Evolutionary conservation across 352 stramenopile species (phyloP), one percentile per base, ranked within the genome.

Genomic region (Globisporangium solare): DNA sequence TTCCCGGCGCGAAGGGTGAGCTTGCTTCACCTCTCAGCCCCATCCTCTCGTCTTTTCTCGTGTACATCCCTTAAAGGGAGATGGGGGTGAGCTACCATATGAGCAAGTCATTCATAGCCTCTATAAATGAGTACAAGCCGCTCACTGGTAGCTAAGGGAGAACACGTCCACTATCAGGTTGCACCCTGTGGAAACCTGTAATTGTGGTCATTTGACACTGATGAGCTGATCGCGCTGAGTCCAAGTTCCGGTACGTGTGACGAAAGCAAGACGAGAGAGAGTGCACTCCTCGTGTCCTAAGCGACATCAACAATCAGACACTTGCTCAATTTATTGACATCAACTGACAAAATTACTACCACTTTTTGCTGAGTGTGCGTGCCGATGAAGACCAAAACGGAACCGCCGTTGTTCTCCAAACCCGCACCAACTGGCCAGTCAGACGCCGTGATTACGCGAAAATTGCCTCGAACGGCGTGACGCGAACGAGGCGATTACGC

Each of bases 191-290:
- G 35, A 15, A 56, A 10, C 2, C 42, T 1, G 49, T 56, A 47
- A n/a, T 41, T 49, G 51, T 12, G 14, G 17, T 14, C 22, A 37
- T 47, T 39, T 6, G 8, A 13, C 13, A 6, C n/a, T 15, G 51
- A 56, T 56, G 51, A 56, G 51, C 51, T 56, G 51, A 56, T 56
- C 39, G 37, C 0, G 39, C 27, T 56, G n/a, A 20, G 15, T 53
- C 1, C n/a, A 43, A n/a, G 17, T 48, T 56, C 37, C 27, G 18
- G n/a, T 39, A 31, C 8, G 12, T 5, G 20, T 17, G n/a, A 21
- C 45, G 35, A 55, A 55, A 32, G 24, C 5, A 20, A 55, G 31
- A 15, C 5, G 18, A 55, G 31, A 15, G n/a, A 21, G 35, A 12
- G 2, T 21, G n/a, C 32, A 47, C 49, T 47, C 37, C 51, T 43